These are phyloP conservation scores for Lyophyllum decastes DNA, from an alignment of 768 basidiomycete species.

Conservation along the genomic window DNA sequence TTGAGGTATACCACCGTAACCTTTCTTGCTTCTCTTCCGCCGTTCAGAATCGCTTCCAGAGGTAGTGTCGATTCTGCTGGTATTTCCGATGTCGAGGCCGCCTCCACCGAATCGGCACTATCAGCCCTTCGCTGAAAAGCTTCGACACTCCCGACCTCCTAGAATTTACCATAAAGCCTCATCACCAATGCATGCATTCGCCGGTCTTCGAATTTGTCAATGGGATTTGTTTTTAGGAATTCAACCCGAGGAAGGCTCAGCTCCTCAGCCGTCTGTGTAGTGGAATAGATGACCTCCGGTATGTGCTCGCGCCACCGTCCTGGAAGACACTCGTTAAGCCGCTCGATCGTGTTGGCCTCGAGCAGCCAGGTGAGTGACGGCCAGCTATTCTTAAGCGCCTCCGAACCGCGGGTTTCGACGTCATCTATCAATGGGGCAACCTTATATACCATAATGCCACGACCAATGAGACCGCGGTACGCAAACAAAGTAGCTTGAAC, in stretches of 20 bases:
- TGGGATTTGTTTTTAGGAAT: background rate
- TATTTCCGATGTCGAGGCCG: background rate
- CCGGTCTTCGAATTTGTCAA: background rate
- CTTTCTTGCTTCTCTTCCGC: background rate
- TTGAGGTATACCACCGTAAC: slow-evolving; percentile 84
- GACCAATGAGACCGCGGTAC: slow-evolving; percentile 18
- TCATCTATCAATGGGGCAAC: slow-evolving; percentile 1
- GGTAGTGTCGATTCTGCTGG: background rate
- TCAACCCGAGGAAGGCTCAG: slow-evolving; percentile 8
- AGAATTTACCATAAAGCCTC: slow-evolving; percentile 20
- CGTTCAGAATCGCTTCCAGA: background rate
- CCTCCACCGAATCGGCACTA: background rate
- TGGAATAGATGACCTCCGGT: slow-evolving; percentile 10
- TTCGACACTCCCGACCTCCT: slow-evolving; percentile 18
- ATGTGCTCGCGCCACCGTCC: slow-evolving; percentile 17
- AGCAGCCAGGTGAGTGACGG: slow-evolving; percentile 1
- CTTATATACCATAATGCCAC: slow-evolving; percentile 19
- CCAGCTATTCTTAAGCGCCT: slow-evolving; percentile 20
- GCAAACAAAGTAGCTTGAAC: slow-evolving; percentile 7
- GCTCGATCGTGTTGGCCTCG: slow-evolving; percentile 12
- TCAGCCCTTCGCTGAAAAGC: slow-evolving; percentile 19
- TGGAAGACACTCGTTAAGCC: slow-evolving; percentile 4
- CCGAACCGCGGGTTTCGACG: background rate
- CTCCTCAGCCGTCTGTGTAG: background rate
- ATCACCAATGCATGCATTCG: slow-evolving; percentile 4